Evolutionary conservation across 2,329 filamentous ascomycete genomes (phyloP), one percentile per base, ranked within the genome.

Genomic region (Claviceps lovelessii): DNA sequence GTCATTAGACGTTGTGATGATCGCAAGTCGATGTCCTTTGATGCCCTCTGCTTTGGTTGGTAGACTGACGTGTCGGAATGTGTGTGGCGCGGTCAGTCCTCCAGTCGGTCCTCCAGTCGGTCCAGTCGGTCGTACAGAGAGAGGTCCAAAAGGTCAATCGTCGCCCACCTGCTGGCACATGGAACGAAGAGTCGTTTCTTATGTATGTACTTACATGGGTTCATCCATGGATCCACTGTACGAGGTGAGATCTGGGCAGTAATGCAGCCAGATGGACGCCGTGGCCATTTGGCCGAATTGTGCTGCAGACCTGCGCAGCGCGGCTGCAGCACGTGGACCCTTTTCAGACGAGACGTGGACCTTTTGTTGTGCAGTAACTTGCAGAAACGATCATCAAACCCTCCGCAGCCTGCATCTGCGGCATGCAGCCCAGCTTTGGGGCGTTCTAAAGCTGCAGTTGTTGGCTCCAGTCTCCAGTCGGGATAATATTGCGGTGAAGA

Each of bases 141-240:
- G 23, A 23, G 35, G 35, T 39, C 15, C 37, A 5, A 17, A 41
- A 29, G 15, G 35, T 50, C 35, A n/a, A 42, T 23, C 35, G 15
- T 29, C 49, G 41, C 35, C 23, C 19, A 17, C 35, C 35, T 29
- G n/a, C 49, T n/a, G 49, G 46, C 46, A 33, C 15, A 47, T 31
- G 45, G 45, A 54, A 28, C 9, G 37, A 49, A 49, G 45, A 41
- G 44, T 39, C 28, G 42, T 23, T 39, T 55, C 52, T 31, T 33
- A 55, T 46, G 44, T 39, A 35, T 28, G n/a, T 29, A 33, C 23
- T 29, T 46, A 56, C 59, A 58, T 56, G 55, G 58, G 56, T 56
- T 56, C 51, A 57, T 60, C 55, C 49, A 59, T 55, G 55, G 59
- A 60, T 59, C 55, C 55, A 55, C 58, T 56, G 58, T 57, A n/a